These are phyloP conservation scores for Luzula sylvatica DNA, from an alignment of 176 grass and related monocot species.

Conservation along the genomic window DNA sequence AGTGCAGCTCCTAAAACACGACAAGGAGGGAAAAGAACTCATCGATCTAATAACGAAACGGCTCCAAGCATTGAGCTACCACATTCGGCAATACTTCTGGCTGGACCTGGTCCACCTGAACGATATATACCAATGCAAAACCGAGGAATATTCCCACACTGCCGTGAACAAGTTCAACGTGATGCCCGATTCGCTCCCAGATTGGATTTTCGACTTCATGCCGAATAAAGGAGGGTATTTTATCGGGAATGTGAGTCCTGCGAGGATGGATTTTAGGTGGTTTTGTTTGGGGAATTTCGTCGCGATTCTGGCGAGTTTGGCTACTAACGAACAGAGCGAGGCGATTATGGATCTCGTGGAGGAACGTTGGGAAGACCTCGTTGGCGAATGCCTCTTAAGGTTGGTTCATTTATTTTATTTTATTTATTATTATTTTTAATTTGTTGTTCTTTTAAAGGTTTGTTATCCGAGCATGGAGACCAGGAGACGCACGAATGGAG, in stretches of 20 bases:
- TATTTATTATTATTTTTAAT: too few relatives aligned
- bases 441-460: constrained; percentile 18
- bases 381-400: constrained; percentile 61
- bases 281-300: constrained; percentile 75
- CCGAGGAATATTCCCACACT: constrained; percentile 75
- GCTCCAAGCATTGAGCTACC: constrained; percentile 69
- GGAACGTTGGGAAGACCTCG: constrained; percentile 52
- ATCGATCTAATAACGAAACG: constrained; percentile 37
- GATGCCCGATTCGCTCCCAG: constrained; percentile 67
- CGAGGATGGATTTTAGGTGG: constrained; percentile 84
- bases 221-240: constrained; percentile 62
- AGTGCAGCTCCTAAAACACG: constrained; percentile 31
- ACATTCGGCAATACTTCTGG: constrained; percentile 66
- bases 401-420: too few relatives aligned
- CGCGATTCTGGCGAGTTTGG: constrained; percentile 56
- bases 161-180: constrained; percentile 87
- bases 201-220: constrained; percentile 86
- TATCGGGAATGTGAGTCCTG: constrained; percentile 67
- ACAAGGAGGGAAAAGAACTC: constrained; percentile 29
- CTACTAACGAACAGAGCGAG: constrained; percentile 46
- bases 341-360: constrained; percentile 76
- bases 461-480: constrained; percentile 72
- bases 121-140: constrained; percentile 74
- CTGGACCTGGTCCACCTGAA: constrained; percentile 58
- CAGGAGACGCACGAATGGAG: constrained; percentile 63